Evolutionary conservation across 2,329 filamentous ascomycete species (phyloP), one percentile per base, ranked within the genome.

Genomic region (Verticillium nubilum): DNA sequence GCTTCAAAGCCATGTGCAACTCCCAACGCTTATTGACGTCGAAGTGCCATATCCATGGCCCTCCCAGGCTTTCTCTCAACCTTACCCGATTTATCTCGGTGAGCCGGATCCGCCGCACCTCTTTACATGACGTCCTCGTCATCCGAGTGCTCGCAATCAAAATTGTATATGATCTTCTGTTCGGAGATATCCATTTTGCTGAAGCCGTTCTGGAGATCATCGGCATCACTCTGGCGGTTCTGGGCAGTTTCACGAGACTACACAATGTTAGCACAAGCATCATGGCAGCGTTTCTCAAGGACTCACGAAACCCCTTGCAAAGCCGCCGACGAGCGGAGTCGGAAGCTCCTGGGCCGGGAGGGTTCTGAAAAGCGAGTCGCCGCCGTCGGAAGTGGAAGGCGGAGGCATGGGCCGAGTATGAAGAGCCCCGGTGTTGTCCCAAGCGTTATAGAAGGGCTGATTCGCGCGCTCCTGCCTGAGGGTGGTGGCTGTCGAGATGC

Each of bases 401-500:
- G 42, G 19, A 19, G 42, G n/a, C 19, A 23, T 19, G 4, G 42
- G 42, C 19, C 42, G 42, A 23, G 42, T 19, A 19, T 72, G 60
- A 5, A 58, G 64, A 0, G 59, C 61, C 0, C 73, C 73, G 4
- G 42, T 58, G 1, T 65, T 19, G 10, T 71, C 71, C 71, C 72
- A 75, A 2, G 69, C 71, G 28, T 72, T 74, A 63, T 62, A 74
- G 0, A 52, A 29, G 0, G 67, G 59, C 13, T 61, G 54, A 2
- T 35, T 19, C 13, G 15, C 35, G 0, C 56, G 62, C 1, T 58
- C 47, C 65, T 61, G 63, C 1, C 67, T 66, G 10, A 69, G 15
- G 1, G 70, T 72, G 0, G 69, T 72, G 6, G 72, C 71, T 1
- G 70, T 73, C 3, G 70, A 72, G 4, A 71, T 56, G 23, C 65